Evolutionary conservation across 345 rosid genomes (phyloP), one percentile per base, ranked within the genome.

Genomic region (Lepidium didymum): DNA sequence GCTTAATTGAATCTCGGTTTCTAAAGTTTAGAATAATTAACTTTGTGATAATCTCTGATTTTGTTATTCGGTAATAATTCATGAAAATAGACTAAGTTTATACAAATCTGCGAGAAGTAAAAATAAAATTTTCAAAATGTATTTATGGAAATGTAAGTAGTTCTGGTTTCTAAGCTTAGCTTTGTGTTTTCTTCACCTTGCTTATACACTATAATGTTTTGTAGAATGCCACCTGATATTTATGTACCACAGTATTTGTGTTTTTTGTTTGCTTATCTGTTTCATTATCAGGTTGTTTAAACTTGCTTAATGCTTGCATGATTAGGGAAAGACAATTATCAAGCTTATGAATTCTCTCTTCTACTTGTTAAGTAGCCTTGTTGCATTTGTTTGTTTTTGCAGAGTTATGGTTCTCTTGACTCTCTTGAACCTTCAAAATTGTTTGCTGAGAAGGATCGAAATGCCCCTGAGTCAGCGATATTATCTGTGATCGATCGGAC

Each of bases 371-470:
- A 34, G 38, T 55, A 21, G 14, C 23, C 57, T 56, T 46, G 34
- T 12, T 46, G 53, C 19, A 36, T 15, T 31, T 33, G 40, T 49
- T 53, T 18, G 47, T 41, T 37, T 13, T 45, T 56, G 16, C 85
- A 88, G 96, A 77, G 80, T 74, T 88, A 86, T 77, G 81, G 85
- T 54, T 81, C 91, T 62, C 62, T 85, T n/a, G 87, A 89, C 71
- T 78, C 92, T 25, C 8, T 74, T 62, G 89, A 85, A 72, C 89
- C 90, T 49, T 74, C 87, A 14, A 85, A 82, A 38, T 67, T 83
- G 57, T 19, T 78, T 53, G 40, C 35, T 56, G 96, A 82, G 62
- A 86, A 84, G 81, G 91, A 87, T 41, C 75, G 21, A 16, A 74
- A n/a, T 75, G 56, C 65, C 43, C 33, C 69, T 42, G 83, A 81